phyloP scores from a whole-genome alignment of 2,329 filamentous ascomycete species.

The Cytospora leucostoma region DNA sequence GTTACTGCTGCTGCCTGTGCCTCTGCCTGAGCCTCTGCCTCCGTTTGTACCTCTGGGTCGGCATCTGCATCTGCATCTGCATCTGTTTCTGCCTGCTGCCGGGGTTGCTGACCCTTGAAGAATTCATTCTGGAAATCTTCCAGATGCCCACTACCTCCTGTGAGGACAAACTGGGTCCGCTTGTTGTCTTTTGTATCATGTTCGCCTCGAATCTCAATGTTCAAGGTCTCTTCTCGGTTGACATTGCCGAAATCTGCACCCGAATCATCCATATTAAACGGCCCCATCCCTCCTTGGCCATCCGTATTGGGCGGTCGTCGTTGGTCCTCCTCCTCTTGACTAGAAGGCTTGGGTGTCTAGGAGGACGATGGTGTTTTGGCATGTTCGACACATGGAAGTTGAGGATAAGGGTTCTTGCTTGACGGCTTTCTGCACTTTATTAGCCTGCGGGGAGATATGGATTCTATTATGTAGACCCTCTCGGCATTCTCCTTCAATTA shows the following conservation, averaged over 20 bases:
- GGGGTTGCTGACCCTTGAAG: constrained; percentile 3
- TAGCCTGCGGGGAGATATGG: background rate
- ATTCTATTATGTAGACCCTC: background rate
- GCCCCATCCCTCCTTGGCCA: constrained; percentile 12
- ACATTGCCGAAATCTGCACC: constrained; percentile 27
- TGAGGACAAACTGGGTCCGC: constrained; percentile 2
- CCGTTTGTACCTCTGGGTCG: no score
- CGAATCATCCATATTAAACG: constrained; percentile 19
- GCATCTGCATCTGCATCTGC: constrained; percentile 1
- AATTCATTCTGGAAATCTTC: constrained; percentile 21
- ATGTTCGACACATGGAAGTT: constrained; percentile 10
- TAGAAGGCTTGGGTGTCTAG: constrained; percentile 4
- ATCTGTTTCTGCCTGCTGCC: constrained; percentile 3
- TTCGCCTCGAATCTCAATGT: constrained; percentile 9
- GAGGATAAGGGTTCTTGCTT: background rate
- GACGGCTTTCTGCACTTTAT: background rate
- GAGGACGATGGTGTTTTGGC: constrained; percentile 3
- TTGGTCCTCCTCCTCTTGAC: constrained; percentile 17
- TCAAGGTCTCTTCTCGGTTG: constrained; percentile 24
- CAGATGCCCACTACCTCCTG: background rate
- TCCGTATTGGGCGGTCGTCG: constrained; percentile 15
- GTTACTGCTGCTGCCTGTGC: background rate
- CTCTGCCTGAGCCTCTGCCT: background rate
- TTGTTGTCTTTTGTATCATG: constrained; percentile 13
- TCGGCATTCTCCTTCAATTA: constrained; percentile 1